Conservation (phyloP, 1,139 yeast genomes). For the Kodamaea fungicola region DNA sequence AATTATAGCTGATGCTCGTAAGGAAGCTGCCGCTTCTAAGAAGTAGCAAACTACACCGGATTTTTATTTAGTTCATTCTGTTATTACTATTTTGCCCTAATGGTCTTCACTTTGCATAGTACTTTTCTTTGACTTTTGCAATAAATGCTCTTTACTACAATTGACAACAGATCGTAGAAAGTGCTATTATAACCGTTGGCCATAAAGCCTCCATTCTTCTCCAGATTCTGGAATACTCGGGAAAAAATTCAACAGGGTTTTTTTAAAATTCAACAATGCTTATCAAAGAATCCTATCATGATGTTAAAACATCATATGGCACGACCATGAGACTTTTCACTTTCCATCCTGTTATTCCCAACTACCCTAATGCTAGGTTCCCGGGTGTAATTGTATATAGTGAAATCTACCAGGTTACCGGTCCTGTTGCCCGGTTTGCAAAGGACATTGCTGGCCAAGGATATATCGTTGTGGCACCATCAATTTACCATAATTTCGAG, state of each 20-base stretch:
- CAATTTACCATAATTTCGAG: slow-evolving; percentile 73
- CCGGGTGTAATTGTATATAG: slow-evolving; percentile 80
- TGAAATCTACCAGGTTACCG: slow-evolving; percentile 79
- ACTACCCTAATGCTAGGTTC: slow-evolving; percentile 71
- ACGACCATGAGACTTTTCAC: slow-evolving; percentile 66
- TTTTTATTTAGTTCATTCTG: slow-evolving; percentile 1
- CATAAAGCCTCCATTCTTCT: too few relatives aligned
- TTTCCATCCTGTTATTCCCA: slow-evolving; percentile 66
- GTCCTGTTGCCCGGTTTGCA: slow-evolving; percentile 76
- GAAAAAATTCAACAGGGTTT: not conserved
- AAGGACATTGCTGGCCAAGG: slow-evolving; percentile 80
- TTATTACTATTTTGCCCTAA: not conserved
- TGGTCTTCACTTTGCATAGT: too few relatives aligned
- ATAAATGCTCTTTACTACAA: too few relatives aligned
- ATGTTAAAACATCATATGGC: slow-evolving; percentile 62
- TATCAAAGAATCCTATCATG: slow-evolving; percentile 62
- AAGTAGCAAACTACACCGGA: too few relatives aligned
- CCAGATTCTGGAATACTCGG: not conserved
- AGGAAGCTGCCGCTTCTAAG: slow-evolving; percentile 35
- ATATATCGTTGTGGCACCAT: slow-evolving; percentile 73
- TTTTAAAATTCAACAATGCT: slow-evolving; percentile 41
- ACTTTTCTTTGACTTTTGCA: too few relatives aligned
- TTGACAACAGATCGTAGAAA: too few relatives aligned
- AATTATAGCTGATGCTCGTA: slow-evolving; percentile 57
- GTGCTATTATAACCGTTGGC: too few relatives aligned